Base-by-base conservation (phyloP, 371 early-diverging fungal species). In the Blastocladiella emersonii region DNA sequence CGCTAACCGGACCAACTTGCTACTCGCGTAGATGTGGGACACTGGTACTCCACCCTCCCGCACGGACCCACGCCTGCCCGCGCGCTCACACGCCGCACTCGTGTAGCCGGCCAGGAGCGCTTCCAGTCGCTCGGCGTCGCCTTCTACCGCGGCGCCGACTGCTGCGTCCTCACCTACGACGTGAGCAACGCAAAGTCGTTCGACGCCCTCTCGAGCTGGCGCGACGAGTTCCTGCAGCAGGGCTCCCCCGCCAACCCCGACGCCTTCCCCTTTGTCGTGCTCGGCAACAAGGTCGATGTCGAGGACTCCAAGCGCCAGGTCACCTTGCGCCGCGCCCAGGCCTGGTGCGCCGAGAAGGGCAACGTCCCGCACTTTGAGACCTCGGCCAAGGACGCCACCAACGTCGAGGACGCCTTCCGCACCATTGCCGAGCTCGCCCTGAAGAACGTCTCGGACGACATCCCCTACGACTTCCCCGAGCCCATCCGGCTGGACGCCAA, bases 101-200 rank as follows among this genome's bases (percentile, higher is more conserved):
- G 13, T 23, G n/a, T 45, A 45, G 45, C 95, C 32, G 92, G 91
- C 62, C 94, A 91, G 78, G 96, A 96, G 75, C 86, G 98, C 61
- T 99, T 98, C 80, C 94, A 95, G 74, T 89, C 90, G 15, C 84
- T 99, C 51, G 98, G 98, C 49, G 97, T 94, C 57, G 91, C 91
- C 23, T 98, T 95, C 70, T 99, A 97, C 76, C 87, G 98, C 64
- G 98, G 98, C 45, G 98, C 99, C n/a, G 98, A 99, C 76, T 98
- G 98, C 76, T 98, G 98, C 69, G 93, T 98, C 48, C 82, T 99
- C 48, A 92, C 91, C 32, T 98, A 90, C 72, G 99, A 98, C 68
- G 93, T 98, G 62, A 95, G 90, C 71, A 93, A 94, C 72, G 84
- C 82, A 61, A 89, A 89, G 74, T 87, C 90, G 66, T 98, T 98